Percentiles rank a stretch among this genome's conserved stretches.
Conservation (phyloP, 2,329 filamentous ascomycete species). For the Fusarium sulawesiense region DNA sequence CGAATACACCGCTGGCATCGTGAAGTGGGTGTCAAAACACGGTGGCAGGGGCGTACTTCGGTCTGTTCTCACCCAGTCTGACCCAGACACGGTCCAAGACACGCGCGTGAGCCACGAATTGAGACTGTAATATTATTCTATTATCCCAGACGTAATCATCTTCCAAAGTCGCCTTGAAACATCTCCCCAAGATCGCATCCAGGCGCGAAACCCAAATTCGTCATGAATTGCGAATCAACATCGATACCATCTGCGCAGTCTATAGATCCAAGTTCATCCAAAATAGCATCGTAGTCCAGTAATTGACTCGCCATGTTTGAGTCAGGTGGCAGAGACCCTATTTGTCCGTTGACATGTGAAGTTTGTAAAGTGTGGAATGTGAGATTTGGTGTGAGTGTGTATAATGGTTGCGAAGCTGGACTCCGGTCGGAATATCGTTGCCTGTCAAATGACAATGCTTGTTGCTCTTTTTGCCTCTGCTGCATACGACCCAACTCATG, state of each 20-base stretch:
- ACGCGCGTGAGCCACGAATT: constrained; percentile 4
- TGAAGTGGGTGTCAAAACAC: neutral
- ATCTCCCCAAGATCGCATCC: constrained; percentile 69
- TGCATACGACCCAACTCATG: constrained; percentile 42
- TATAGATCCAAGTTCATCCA: constrained; percentile 64
- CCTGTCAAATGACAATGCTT: constrained; percentile 36
- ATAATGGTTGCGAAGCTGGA: constrained; percentile 39
- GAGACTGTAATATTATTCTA: constrained; percentile 23
- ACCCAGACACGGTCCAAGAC: neutral
- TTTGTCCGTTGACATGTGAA: constrained; percentile 35
- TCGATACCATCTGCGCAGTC: constrained; percentile 62
- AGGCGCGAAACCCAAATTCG: constrained; percentile 73
- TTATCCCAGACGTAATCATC: constrained; percentile 27
- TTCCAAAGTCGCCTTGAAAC: constrained; percentile 55
- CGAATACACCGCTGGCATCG: neutral
- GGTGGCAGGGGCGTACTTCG: neutral
- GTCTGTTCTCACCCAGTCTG: neutral
- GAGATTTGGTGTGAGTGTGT: constrained; percentile 41
- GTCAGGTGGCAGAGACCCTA: constrained; percentile 37
- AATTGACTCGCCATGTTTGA: constrained; percentile 40
- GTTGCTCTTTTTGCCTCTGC: constrained; percentile 38
- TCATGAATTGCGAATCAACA: constrained; percentile 72
- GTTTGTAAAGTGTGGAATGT: constrained; percentile 44
- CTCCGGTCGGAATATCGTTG: constrained; percentile 39
- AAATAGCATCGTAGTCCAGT: constrained; percentile 63